Percentiles rank a stretch among this genome's conserved stretches.
phyloP scores from a whole-genome alignment of 1,284 basidiomycete species.

The Puccinia horiana region DNA sequence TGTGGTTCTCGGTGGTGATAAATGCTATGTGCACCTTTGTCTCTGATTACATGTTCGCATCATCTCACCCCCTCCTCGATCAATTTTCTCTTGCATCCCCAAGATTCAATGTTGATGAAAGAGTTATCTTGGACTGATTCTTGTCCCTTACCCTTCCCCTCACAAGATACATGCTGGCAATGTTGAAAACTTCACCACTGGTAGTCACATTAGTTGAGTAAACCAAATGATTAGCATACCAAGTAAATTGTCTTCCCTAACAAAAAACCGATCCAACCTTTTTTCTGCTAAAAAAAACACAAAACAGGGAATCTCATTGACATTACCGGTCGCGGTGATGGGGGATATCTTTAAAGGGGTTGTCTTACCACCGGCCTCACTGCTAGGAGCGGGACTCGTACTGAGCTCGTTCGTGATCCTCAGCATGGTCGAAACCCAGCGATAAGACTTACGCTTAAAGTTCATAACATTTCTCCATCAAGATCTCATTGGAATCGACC shows the following conservation, averaged over 20 bases:
- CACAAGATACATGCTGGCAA: conserved; percentile 64
- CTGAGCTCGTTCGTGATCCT: conserved; percentile 48
- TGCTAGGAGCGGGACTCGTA: conserved; percentile 34
- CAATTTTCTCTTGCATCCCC: not conserved
- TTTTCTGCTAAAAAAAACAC: conserved; percentile 60
- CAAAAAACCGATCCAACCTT: not conserved
- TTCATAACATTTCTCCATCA: no score
- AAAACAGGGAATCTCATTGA: conserved; percentile 84
- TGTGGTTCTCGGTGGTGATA: conserved; percentile 69
- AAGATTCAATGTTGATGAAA: not conserved
- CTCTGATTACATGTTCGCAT: conserved; percentile 43
- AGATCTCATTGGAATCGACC: no score
- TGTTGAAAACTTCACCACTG: conserved; percentile 86
- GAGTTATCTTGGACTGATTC: not conserved
- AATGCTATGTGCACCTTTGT: conserved; percentile 62
- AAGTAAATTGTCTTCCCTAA: not conserved
- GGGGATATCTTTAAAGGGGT: conserved; percentile 72
- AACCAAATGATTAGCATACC: conserved; percentile 5
- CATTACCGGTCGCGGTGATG: conserved; percentile 82
- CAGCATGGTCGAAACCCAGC: conserved; percentile 23
- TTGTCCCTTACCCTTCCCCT: not conserved
- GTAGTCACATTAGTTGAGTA: conserved; percentile 41
- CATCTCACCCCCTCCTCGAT: no score
- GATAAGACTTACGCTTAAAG: no score
- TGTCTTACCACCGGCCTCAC: conserved; percentile 49